Evolutionary conservation across 192 early-diverging fungal genomes (phyloP).

Genomic region (Phycomyces nitens): DNA sequence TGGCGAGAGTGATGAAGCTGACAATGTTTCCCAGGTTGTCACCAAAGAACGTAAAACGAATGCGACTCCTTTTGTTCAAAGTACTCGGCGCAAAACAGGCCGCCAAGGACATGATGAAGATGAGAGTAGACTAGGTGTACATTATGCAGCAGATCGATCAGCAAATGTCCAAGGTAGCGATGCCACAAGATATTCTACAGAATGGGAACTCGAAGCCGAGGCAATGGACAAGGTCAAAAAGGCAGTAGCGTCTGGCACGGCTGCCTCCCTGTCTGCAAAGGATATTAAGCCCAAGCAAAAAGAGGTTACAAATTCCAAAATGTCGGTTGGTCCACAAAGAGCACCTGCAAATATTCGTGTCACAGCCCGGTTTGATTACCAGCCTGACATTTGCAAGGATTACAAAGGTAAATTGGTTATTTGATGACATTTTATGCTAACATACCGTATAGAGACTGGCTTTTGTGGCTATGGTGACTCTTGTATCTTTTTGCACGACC

Average conservation of each 20-base stretch:
- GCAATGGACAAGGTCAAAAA: slow-evolving; percentile 34
- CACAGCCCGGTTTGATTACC: slow-evolving; percentile 89
- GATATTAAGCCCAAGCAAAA: slow-evolving; percentile 40
- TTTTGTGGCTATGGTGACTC: slow-evolving; percentile 98
- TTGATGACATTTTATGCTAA: too few species aligned
- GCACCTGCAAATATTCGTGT: slow-evolving; percentile 75
- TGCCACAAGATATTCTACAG: slow-evolving; percentile 44
- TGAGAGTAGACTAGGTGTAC: slow-evolving; percentile 12
- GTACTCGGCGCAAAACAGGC: slow-evolving; percentile 39
- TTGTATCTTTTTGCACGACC: slow-evolving; percentile 97
- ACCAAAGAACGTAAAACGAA: slow-evolving; percentile 38
- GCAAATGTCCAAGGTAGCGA: slow-evolving; percentile 26
- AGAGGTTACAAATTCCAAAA: slow-evolving; percentile 33
- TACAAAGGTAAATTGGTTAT: slow-evolving; percentile 86
- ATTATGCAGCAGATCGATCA: slow-evolving; percentile 31
- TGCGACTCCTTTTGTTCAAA: slow-evolving; percentile 40
- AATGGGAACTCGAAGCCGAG: slow-evolving; percentile 35
- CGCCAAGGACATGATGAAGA: slow-evolving; percentile 23
- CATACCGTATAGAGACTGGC: slow-evolving; percentile 80
- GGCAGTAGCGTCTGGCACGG: slow-evolving; percentile 34
- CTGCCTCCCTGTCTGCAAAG: slow-evolving; percentile 15
- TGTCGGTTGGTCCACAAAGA: slow-evolving; percentile 68
- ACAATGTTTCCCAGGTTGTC: slow-evolving; percentile 21
- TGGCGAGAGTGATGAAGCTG: slow-evolving; percentile 39
- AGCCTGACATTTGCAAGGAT: slow-evolving; percentile 98